Base-by-base conservation (phyloP, 2,329 filamentous ascomycete genomes). In the Remersonia thermophila region DNA sequence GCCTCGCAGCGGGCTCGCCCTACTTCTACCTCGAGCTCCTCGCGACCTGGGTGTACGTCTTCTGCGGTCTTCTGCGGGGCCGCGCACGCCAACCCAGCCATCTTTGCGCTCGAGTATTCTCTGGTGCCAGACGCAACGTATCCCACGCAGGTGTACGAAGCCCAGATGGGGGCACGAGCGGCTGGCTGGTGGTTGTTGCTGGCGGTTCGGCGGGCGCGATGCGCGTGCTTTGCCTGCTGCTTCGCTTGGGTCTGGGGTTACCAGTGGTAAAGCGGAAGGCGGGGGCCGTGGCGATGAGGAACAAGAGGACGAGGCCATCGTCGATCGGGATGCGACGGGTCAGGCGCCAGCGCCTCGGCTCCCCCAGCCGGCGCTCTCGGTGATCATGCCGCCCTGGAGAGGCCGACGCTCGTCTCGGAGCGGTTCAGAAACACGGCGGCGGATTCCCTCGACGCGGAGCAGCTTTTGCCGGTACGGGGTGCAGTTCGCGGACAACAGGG, bases 11-110 rank as follows among this genome's bases (percentile, higher is more conserved):
- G 77, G 85, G 84, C 3, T 85, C 81, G 10, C 66, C 71, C 13
- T 82, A 81, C 59, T 93, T 93, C 56, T 93, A 93, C 55, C 70
- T 87, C 26, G 85, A 93, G 50, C 91, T 89, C 47, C 65, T 93
- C 3, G 62, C 89, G 36, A 71, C 75, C 7, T 85, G 80, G 78
- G 61, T n/a, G n/a, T n/a, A n/a, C n/a, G n/a, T n/a, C n/a, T n/a
- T n/a, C 83, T 10, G 64, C 67, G 30, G 60, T 85, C 13, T 65
- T 93, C 27, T 66, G 73, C 37, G 60, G 69, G 35, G 62, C 66
- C 13, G 80, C 80, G 2, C 89, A 80, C 54, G 55, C 61, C 8
- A 91, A 87, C 50, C 84, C 84, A 1, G 80, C 81, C 15, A 69
- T 91, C 3, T 85, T 91, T 51, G 75, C 80, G 1, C 63, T 91